phyloP scores from a whole-genome alignment of 495 filamentous ascomycete species.

The Podospora pseudocomata region DNA sequence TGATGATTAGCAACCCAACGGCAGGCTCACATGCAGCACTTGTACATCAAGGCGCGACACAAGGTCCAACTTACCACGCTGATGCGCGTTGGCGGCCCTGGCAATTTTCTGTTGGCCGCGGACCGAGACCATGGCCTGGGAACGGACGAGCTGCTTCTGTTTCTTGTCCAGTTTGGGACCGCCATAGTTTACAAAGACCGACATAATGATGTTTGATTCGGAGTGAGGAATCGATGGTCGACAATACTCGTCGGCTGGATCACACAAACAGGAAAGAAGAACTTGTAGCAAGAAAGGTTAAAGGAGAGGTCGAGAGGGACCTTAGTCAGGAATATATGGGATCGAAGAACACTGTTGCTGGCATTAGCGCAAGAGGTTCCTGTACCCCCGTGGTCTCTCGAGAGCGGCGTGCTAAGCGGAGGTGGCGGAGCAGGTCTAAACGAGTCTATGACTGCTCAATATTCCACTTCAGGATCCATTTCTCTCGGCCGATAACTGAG shows the following conservation, averaged over 20 bases:
- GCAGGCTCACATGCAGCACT: background rate
- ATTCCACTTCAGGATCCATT: background rate
- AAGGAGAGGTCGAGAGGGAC: background rate
- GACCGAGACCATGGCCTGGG: constrained; percentile 15
- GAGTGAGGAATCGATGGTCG: background rate
- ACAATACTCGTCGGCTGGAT: background rate
- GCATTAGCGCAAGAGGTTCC: background rate
- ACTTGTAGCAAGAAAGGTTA: background rate
- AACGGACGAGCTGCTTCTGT: constrained; percentile 13
- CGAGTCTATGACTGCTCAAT: background rate
- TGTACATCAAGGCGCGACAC: background rate
- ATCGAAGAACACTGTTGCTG: background rate
- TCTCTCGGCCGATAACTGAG: background rate
- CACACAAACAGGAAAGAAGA: background rate
- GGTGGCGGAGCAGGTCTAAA: background rate
- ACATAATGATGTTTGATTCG: constrained; percentile 3
- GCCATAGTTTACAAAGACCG: constrained; percentile 17
- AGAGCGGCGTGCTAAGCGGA: background rate
- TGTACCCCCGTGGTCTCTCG: background rate
- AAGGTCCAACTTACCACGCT: background rate
- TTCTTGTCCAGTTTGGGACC: constrained; percentile 15
- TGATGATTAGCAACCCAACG: background rate
- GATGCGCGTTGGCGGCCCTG: background rate
- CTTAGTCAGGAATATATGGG: background rate
- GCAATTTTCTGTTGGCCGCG: constrained; percentile 5